phyloP scores from a whole-genome alignment of 371 early-diverging fungal genomes.

The Nosema bombycis region DNA sequence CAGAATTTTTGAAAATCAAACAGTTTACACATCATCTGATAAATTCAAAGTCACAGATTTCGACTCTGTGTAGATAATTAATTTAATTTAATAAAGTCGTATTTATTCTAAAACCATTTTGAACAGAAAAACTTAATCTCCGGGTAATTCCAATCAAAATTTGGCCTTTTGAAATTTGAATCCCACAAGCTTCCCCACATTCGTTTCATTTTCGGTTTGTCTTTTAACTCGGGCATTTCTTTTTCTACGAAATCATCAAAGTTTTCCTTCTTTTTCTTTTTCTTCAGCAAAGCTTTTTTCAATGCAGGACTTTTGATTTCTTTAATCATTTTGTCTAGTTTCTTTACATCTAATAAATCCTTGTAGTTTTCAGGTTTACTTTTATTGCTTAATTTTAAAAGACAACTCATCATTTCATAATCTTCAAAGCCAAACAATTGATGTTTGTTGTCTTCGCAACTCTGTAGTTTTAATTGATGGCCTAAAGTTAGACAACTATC shows the following conservation, averaged over 20 bases:
- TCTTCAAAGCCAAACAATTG: slow-evolving; percentile 38
- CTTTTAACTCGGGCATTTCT: slow-evolving; percentile 11
- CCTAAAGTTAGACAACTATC: slow-evolving; percentile 24
- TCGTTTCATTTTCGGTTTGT: slow-evolving; percentile 17
- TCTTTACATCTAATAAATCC: slow-evolving; percentile 3
- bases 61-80: not conserved
- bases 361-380: slow-evolving; percentile 5
- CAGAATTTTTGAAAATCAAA: not conserved
- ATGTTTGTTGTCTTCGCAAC: slow-evolving; percentile 17
- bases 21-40: not conserved
- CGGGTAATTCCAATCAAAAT: not conserved
- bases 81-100: not conserved
- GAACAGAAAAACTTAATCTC: slow-evolving; percentile 9
- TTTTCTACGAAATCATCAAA: slow-evolving; percentile 22
- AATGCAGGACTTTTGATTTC: slow-evolving; percentile 1
- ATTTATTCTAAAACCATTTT: slow-evolving; percentile 11
- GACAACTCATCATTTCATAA: slow-evolving; percentile 19
- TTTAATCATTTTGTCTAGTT: slow-evolving; percentile 14
- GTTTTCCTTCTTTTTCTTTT: slow-evolving; percentile 11
- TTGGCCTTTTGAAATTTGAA: not conserved
- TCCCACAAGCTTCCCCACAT: slow-evolving; percentile 17
- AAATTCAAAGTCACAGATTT: not conserved
- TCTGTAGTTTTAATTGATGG: slow-evolving; percentile 1
- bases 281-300: slow-evolving; percentile 5
- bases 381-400: slow-evolving; percentile 19